Base-by-base conservation (phyloP, 768 basidiomycete genomes). In the Hygrophoropsis aurantiaca region DNA sequence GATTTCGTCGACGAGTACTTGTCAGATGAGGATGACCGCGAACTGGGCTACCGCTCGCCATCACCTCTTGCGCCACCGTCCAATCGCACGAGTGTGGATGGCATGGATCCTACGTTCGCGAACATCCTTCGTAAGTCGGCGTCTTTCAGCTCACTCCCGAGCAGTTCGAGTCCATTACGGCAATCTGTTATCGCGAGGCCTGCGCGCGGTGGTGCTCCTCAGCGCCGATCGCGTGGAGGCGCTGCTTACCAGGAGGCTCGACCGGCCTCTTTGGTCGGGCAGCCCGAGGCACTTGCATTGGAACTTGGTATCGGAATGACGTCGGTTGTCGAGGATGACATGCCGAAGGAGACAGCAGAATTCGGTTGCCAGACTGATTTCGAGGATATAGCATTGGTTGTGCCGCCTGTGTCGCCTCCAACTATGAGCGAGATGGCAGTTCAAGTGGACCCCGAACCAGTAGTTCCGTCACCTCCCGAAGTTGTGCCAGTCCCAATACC, bases 61-160 rank as follows among this genome's bases (percentile, higher is more conserved):
- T 68, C 73, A 8, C 70, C 67, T 9, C 62, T 66, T 30, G 60
- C 69, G 32, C 57, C 65, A 11, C 65, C 60, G 8, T 84, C 83
- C 3, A 86, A 87, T 56, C 74, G 84, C 27, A 79, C 79, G 5
- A 88, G 84, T 56, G 78, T 90, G 4, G 89, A 92, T 46, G 90
- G 89, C 36, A 89, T 94, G 86, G 91, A 93, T 51, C 91, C 92
- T 9, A 77, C 70, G 1, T 94, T 90, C 58, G 89, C 90, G 44
- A 88, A 87, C 49, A 75, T 90, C 11, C 79, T 92, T 37, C 80
- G 80, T 46, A 82, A 84, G 33, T 67, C 76, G 4, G 64, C 68
- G 0, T 74, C 70, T 16, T 62, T 67, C 39, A 70, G 67, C 33
- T 70, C 74, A 3, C 40, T 75, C n/a, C 65, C 61, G 2, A 75